phyloP scores from a whole-genome alignment of 179 eudicot species.

The Corrigiola litoralis region DNA sequence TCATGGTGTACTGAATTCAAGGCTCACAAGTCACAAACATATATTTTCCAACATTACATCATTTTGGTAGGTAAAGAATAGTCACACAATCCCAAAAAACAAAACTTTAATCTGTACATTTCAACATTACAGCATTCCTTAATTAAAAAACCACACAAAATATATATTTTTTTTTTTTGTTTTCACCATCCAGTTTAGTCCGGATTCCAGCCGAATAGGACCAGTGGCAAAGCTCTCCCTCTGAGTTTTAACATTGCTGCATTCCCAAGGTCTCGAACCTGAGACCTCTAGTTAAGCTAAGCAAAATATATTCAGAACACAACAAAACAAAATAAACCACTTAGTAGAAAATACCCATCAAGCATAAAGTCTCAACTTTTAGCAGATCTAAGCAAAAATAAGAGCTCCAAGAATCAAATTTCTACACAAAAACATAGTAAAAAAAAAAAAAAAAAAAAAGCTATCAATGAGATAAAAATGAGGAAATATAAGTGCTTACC shows the following conservation, averaged over 20 bases:
- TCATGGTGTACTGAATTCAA: not conserved
- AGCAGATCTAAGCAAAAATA: constrained; percentile 21
- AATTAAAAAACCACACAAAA: not conserved
- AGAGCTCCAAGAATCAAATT: not conserved
- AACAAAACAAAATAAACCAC: not conserved
- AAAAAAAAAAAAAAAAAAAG: not conserved
- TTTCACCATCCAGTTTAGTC: too few relatives aligned
- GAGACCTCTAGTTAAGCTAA: too few relatives aligned
- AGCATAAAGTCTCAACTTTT: not conserved
- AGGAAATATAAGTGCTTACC: constrained; percentile 23
- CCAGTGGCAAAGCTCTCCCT: too few relatives aligned
- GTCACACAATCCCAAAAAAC: too few relatives aligned
- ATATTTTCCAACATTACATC: not conserved
- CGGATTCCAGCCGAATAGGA: too few relatives aligned
- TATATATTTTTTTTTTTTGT: too few relatives aligned
- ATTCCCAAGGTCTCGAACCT: too few relatives aligned
- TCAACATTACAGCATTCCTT: not conserved
- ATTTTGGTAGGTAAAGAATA: not conserved
- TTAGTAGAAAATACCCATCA: not conserved
- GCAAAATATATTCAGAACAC: not conserved
- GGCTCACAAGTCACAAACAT: not conserved
- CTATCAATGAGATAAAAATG: not conserved
- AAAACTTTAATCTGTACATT: too few relatives aligned
- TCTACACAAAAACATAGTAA: not conserved
- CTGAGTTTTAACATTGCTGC: too few relatives aligned